Base-by-base conservation (phyloP, 202 grass and related monocot genomes). In the Miscanthus sacchariflorus region DNA sequence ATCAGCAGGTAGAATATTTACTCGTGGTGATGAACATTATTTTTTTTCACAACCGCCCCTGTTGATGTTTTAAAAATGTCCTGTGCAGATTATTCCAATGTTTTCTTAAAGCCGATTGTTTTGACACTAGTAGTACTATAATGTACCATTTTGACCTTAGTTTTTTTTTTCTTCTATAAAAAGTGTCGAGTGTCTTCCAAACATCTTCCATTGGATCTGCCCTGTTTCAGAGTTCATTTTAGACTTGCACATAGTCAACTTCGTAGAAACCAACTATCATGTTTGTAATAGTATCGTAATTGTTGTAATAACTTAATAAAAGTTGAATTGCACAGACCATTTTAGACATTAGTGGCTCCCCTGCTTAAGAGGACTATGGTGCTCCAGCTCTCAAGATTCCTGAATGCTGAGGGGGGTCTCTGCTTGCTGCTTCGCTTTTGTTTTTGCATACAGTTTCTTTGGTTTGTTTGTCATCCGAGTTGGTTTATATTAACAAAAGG, bases 331-430 rank as follows among this genome's bases (percentile, higher is more conserved):
- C 58, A 1, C 11, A 9, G 27, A 7, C 38, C 69, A 14, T 70
- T 23, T n/a, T 74, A 3, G 12, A 15, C n/a, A 23, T 44, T 9
- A 75, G 28, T 39, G 46, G 7, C 17, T 54, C 18, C 67, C 42
- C 39, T 25, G 45, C 72, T 15, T 45, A 49, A 48, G 11, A 81
- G 17, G 25, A 19, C 4, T 43, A 58, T 30, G 44, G 33, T 80
- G 28, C 24, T 72, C 54, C 43, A 71, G 42, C 23, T 77, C 70
- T 49, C 49, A 71, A 88, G 25, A 84, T 84, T 79, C 28, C 12
- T 46, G 27, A 64, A 42, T n/a, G n/a, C 13, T 9, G n/a, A 50
- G 56, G 43, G 45, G 6, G 8, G 30, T 73, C 59, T 24, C 10
- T 49, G 12, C 12, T 27, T 76, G n/a, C n/a, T 63, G 6, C n/a